Evolutionary conservation across 2,329 filamentous ascomycete species (phyloP).

Genomic region (Metarhizium rileyi): DNA sequence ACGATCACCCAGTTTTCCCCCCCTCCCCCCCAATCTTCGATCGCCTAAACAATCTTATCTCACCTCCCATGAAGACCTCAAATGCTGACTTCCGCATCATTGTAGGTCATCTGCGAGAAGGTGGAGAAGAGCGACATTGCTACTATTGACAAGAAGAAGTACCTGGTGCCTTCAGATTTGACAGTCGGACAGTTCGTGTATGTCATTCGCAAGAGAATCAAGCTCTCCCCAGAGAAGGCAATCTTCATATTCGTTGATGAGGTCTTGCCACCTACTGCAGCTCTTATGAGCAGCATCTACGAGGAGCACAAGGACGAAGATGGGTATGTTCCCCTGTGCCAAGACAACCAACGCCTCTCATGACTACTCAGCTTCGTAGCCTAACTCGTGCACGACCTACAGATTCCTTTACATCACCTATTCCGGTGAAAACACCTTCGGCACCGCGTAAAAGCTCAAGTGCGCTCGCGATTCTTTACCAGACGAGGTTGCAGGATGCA

Average conservation of each 20-base stretch:
- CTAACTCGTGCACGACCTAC: constrained; percentile 13
- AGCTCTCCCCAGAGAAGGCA: constrained; percentile 98
- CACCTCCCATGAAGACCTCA: background rate
- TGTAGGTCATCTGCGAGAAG: constrained; percentile 97
- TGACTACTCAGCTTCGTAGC: background rate
- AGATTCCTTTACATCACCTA: constrained; percentile 99
- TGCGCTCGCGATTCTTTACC: background rate
- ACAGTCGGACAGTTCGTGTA: constrained; percentile 99
- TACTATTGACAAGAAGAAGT: constrained; percentile 99
- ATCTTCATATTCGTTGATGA: constrained; percentile 99
- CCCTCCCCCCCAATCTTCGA: background rate
- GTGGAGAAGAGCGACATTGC: constrained; percentile 99
- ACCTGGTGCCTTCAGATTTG: constrained; percentile 91
- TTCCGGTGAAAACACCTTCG: constrained; percentile 99
- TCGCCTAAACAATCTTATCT: background rate
- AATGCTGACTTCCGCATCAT: background rate
- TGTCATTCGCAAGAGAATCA: constrained; percentile 99
- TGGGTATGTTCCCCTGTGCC: constrained; percentile 35
- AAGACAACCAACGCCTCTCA: background rate
- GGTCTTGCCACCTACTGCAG: constrained; percentile 89
- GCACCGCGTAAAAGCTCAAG: constrained; percentile 26
- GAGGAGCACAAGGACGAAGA: constrained; percentile 93
- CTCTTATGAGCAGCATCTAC: constrained; percentile 98
- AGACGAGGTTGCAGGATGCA: constrained; percentile 15
- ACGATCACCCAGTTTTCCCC: no score